Evolutionary conservation across 2,329 filamentous ascomycete genomes (phyloP).

Genomic region (Chaetomiaceae sp.): DNA sequence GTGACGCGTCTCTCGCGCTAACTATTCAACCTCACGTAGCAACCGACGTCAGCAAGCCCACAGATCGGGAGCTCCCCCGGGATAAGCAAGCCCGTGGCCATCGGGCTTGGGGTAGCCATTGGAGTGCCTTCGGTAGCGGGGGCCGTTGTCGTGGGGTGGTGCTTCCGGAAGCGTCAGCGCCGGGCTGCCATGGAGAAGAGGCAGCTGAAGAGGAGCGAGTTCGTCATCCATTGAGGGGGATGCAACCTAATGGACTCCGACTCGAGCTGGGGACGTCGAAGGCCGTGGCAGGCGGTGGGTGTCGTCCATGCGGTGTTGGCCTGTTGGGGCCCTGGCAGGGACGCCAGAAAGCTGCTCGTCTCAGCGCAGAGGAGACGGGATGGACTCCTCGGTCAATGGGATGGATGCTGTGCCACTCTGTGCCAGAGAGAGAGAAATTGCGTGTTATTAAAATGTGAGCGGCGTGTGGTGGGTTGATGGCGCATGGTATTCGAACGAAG

Average conservation of each 20-base stretch:
- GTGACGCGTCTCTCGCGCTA: too few relatives aligned
- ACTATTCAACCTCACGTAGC: not conserved
- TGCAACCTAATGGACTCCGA: not conserved
- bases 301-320: too few relatives aligned
- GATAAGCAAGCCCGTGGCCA: constrained; percentile 23
- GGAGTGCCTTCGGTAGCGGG: constrained; percentile 23
- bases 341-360: too few relatives aligned
- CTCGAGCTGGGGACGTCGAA: not conserved
- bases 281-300: too few relatives aligned
- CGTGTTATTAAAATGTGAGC: too few relatives aligned
- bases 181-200: constrained; percentile 23
- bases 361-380: too few relatives aligned
- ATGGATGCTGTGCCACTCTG: not conserved
- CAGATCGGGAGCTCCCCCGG: constrained; percentile 5
- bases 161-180: constrained; percentile 21
- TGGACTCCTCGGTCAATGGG: not conserved
- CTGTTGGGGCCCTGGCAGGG: too few relatives aligned
- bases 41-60: constrained; percentile 5
- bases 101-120: constrained; percentile 28
- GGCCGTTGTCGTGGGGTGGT: constrained; percentile 20
- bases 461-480: too few relatives aligned
- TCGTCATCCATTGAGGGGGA: constrained; percentile 24
- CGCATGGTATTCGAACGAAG: too few relatives aligned
- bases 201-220: constrained; percentile 23
- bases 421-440: too few relatives aligned